Base-by-base conservation (phyloP, 257 asterid species). In the Vinca minor region DNA sequence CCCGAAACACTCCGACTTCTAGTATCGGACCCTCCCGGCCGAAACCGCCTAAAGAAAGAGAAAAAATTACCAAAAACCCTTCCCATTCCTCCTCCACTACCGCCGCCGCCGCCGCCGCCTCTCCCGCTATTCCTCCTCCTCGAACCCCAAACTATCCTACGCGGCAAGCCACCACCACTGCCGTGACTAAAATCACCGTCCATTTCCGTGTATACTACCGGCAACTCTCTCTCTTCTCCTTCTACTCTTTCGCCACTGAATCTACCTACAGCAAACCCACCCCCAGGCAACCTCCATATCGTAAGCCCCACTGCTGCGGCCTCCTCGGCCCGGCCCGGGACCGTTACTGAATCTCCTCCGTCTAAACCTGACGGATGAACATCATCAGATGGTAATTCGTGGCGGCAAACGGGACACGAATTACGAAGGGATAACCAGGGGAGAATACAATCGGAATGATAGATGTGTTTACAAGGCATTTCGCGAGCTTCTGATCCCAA, bases 391-490 rank as follows among this genome's bases (percentile, higher is more conserved):
- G 55, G 82, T 67, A 53, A 25, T 59, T 35, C 71, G 34, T 74
- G 78, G 1, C 94, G 88, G 49, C 96, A 88, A 60, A 88, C 94
- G 4, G 94, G 94, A 8, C 96, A 88, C 0, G 96, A 82, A 64
- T 88, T 88, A 58, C 82, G 91, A 35, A 84, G 84, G 3, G 79
- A 84, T 4, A 88, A 70, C 96, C 96, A 88, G 13, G 94, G 87
- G 38, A 86, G 84, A 32, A 88, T 85, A 35, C 96, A 88, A 26
- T 88, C 94, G 0, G 87, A 71, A 69, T 88, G 94, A 75, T 88
- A 85, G 18, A 82, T 64, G 52, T 85, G 94, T 31, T 85, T 83
- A 35, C 96, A 88, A 0, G 96, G 96, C 96, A 88, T 85, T 79
- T 82, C 91, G 25, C 91, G 77, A 8, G 84, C 96, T 63, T 76